These are phyloP conservation scores for Hymenoscyphus linearis DNA, from an alignment of 2,329 filamentous ascomycete species.

Conservation along the genomic window DNA sequence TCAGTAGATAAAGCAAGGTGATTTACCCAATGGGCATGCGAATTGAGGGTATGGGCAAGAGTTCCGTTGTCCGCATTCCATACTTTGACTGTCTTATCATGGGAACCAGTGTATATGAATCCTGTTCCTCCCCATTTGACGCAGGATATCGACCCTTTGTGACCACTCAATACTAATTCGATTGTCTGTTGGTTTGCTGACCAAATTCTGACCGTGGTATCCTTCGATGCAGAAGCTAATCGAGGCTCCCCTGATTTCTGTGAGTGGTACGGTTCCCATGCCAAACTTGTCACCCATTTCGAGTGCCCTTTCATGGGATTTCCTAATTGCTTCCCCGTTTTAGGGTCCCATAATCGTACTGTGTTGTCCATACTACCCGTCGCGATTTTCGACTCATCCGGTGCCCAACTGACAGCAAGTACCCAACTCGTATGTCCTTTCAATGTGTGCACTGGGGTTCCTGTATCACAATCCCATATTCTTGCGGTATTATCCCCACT, in stretches of 20 bases:
- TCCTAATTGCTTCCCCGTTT: slow-evolving; percentile 69
- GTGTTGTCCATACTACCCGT: slow-evolving; percentile 93
- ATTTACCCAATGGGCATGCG: slow-evolving; percentile 94
- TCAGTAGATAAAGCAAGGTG: slow-evolving; percentile 91
- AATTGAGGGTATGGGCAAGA: slow-evolving; percentile 69
- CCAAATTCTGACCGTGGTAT: slow-evolving; percentile 85
- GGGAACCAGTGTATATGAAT: slow-evolving; percentile 75
- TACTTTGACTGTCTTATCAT: slow-evolving; percentile 88
- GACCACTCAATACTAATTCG: slow-evolving; percentile 79
- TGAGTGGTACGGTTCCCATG: slow-evolving; percentile 91
- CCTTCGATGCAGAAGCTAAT: slow-evolving; percentile 83
- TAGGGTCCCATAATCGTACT: slow-evolving; percentile 83
- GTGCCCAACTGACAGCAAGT: slow-evolving; percentile 78
- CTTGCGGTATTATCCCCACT: slow-evolving; percentile 87
- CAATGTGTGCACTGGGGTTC: slow-evolving; percentile 79
- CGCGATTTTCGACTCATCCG: slow-evolving; percentile 74
- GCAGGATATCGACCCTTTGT: slow-evolving; percentile 84
- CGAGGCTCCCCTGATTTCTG: slow-evolving; percentile 69
- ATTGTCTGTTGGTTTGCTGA: slow-evolving; percentile 71
- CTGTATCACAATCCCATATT: slow-evolving; percentile 93
- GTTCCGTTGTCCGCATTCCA: slow-evolving; percentile 81
- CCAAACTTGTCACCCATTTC: slow-evolving; percentile 82
- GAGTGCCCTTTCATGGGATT: slow-evolving; percentile 72
- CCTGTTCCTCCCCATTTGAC: slow-evolving; percentile 94
- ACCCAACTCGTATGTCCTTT: slow-evolving; percentile 90